These are phyloP conservation scores for Domatiomyces globalis DNA, from an alignment of 2,329 filamentous ascomycete genomes.

Conservation along the genomic window DNA sequence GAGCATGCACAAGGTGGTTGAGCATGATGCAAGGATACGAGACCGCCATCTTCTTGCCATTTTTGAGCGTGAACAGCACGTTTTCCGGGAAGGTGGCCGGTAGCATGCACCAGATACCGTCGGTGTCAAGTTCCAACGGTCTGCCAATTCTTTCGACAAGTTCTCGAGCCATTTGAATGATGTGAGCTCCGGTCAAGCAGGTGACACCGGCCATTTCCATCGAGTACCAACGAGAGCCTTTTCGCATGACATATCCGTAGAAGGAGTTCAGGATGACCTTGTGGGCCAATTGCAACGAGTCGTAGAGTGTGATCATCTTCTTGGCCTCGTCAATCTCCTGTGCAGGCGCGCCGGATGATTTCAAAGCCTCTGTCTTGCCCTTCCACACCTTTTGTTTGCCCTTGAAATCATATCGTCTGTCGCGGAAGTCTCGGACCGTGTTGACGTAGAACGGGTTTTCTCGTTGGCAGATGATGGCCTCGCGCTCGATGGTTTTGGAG, in stretches of 20 bases:
- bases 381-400: constrained; percentile 98
- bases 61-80: constrained; percentile 84
- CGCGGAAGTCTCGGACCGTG: constrained; percentile 89
- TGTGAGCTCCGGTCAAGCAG: constrained; percentile 86
- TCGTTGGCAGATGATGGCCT: constrained; percentile 94
- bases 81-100: constrained; percentile 94
- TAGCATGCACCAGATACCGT: constrained; percentile 99
- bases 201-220: constrained; percentile 99
- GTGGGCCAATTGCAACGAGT: constrained; percentile 90
- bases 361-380: constrained; percentile 78
- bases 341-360: constrained; percentile 61
- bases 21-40: constrained; percentile 99
- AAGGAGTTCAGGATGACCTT: constrained; percentile 99
- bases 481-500: constrained; percentile 76
- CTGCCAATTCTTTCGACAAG: constrained; percentile 86
- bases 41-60: constrained; percentile 89
- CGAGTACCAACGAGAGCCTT: constrained; percentile 97
- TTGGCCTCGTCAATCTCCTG: constrained; percentile 82
- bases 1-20: constrained; percentile 88
- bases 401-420: constrained; percentile 96
- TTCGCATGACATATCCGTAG: constrained; percentile 98
- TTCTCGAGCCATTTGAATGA: constrained; percentile 90
- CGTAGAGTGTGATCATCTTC: constrained; percentile 96
- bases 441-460: constrained; percentile 98
- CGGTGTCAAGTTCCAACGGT: constrained; percentile 87